Evolutionary conservation across 2,329 filamentous ascomycete genomes (phyloP).

Genomic region (Incumbomyces lentus): DNA sequence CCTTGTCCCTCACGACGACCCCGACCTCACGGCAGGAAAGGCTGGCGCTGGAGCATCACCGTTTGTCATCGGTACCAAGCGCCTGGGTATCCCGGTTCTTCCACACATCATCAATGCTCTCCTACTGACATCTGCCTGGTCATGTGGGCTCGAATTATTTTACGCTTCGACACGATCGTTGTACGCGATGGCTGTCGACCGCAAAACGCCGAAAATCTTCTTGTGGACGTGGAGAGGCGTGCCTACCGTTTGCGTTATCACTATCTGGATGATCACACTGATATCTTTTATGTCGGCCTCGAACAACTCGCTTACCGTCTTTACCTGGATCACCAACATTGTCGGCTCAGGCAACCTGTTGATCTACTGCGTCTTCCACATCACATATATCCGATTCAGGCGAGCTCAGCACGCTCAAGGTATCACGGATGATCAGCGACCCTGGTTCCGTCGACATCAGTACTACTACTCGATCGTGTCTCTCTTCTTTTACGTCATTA

Average conservation of each 20-base stretch:
- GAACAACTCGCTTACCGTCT: constrained; percentile 23
- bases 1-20: constrained; percentile 47
- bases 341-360: constrained; percentile 1
- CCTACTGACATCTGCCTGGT: constrained; percentile 62
- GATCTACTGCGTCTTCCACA: constrained; percentile 8
- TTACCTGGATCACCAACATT: constrained; percentile 10
- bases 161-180: constrained; percentile 41
- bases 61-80: constrained; percentile 60
- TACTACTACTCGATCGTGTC: not conserved
- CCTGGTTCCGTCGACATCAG: constrained; percentile 2
- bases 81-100: constrained; percentile 55
- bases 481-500: constrained; percentile 8
- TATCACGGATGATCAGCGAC: constrained; percentile 2
- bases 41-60: constrained; percentile 35
- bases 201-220: constrained; percentile 6
- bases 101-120: constrained; percentile 64
- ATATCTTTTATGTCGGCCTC: constrained; percentile 20
- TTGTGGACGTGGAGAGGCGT: constrained; percentile 3
- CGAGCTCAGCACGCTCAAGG: constrained; percentile 7
- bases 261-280: constrained; percentile 7
- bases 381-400: constrained; percentile 9
- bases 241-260: not conserved
- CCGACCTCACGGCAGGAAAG: constrained; percentile 35
- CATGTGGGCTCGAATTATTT: constrained; percentile 56
- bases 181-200: constrained; percentile 36